A percentile compares a stretch with the other conserved stretches of the same genome.
Conservation (phyloP, 1,284 basidiomycete species). For the Mycena citricolor region DNA sequence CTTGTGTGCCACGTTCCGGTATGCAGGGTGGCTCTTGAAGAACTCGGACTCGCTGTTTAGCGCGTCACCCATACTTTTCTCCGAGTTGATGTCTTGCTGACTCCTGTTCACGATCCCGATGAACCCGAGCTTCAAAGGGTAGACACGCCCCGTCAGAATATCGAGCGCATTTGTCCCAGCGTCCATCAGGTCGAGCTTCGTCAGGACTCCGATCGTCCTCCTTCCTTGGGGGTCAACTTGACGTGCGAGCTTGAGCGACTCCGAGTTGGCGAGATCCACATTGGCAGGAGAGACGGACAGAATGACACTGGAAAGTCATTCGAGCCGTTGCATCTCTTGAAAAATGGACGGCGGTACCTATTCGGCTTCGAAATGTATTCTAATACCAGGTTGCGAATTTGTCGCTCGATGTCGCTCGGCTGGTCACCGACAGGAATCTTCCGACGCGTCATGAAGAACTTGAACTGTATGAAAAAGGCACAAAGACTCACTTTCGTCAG, state of each 20-base stretch:
- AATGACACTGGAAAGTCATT: no score
- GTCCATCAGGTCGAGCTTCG: slow-evolving; percentile 98
- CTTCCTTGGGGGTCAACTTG: slow-evolving; percentile 94
- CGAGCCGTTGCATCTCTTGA: no score
- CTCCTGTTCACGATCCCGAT: slow-evolving; percentile 97
- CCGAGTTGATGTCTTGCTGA: slow-evolving; percentile 95
- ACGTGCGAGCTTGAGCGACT: slow-evolving; percentile 94
- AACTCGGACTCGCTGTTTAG: slow-evolving; percentile 88
- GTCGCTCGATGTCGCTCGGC: slow-evolving; percentile 93
- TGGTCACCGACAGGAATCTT: slow-evolving; percentile 91
- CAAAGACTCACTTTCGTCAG: slow-evolving; percentile 80
- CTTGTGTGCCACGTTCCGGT: slow-evolving; percentile 95
- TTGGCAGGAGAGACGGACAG: slow-evolving; percentile 96
- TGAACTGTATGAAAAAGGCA: not conserved
- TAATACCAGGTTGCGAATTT: slow-evolving; percentile 90
- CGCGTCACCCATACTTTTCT: slow-evolving; percentile 86
- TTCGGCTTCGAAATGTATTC: slow-evolving; percentile 98
- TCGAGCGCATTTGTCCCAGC: slow-evolving; percentile 97
- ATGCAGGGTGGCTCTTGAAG: slow-evolving; percentile 88
- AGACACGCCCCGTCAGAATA: slow-evolving; percentile 93
- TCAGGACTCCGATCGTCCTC: slow-evolving; percentile 93
- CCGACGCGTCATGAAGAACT: not conserved
- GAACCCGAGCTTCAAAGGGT: slow-evolving; percentile 97
- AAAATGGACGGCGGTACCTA: no score
- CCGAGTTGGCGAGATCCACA: slow-evolving; percentile 97